Base-by-base conservation (phyloP, 345 rosid genomes). In the Litchi chinensis region DNA sequence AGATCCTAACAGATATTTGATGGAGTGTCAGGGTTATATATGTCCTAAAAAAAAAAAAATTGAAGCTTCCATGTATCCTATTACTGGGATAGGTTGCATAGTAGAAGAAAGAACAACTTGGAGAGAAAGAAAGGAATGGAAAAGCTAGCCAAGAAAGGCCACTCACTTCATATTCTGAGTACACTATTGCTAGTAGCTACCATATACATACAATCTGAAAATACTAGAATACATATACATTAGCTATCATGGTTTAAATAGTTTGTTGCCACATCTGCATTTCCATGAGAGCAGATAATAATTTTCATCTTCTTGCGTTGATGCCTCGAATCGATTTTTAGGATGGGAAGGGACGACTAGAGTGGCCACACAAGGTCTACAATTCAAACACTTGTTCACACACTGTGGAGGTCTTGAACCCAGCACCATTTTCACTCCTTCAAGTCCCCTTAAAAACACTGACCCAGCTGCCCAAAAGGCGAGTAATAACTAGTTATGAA, bases 321-420 rank as follows among this genome's bases (percentile, higher is more conserved):
- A 48, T 11, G 54, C 73, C 50, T 39, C 71, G 71, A 56, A 57
- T 54, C 32, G 63, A 19, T 48, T 72, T 57, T 76, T 64, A 16
- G 80, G 84, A 18, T 79, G 82, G 52, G 82, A 65, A 79, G 86
- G 80, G 52, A 76, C 77, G 4, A 86, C 86, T 21, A 85, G 39
- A 41, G 86, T 70, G n/a, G 88, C 88, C 82, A 79, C 75, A 78
- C 88, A 86, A 19, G 88, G 88, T 50, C 75, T 73, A 80, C 88
- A 86, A 81, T 48, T 81, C 70, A 79, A 76, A 84, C 88, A 83
- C 65, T 67, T 81, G 81, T 86, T 76, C 39, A 69, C 80, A 60
- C 88, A 86, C 48, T 70, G 63, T 15, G 88, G 88, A 26, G 88
- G 85, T 79, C 82, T 81, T 60, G 88, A 86, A 72, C 86, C 88